A percentile compares a stretch with the other conserved stretches of the same genome.
These are phyloP conservation scores for Pseudonectria foliicola DNA, from an alignment of 2,329 filamentous ascomycete species.

Conservation along the genomic window DNA sequence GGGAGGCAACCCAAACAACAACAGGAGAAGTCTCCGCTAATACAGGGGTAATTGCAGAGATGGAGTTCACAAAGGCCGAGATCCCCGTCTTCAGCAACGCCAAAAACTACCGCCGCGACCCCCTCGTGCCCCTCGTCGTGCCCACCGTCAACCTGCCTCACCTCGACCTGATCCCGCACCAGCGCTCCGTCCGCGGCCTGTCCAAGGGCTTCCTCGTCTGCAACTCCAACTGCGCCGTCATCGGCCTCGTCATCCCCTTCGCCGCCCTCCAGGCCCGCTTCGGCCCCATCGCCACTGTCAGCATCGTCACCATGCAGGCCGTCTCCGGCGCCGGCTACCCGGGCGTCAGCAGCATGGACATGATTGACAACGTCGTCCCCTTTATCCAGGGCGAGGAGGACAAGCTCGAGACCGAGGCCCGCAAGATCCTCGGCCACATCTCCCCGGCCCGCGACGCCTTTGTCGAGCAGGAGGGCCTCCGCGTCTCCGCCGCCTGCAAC, in stretches of 20 bases:
- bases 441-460: conserved; percentile 68
- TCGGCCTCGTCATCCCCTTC: conserved; percentile 91
- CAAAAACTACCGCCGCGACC: conserved; percentile 91
- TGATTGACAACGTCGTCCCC: conserved; percentile 92
- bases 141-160: conserved; percentile 90
- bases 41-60: conserved; percentile 56
- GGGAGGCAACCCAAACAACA: too few species aligned
- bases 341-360: conserved; percentile 87
- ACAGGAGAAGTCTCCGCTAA: too few species aligned
- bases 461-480: conserved; percentile 64
- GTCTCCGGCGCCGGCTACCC: conserved; percentile 89
- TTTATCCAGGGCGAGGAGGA: conserved; percentile 93
- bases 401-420: conserved; percentile 89
- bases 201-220: conserved; percentile 89
- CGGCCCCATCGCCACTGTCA: conserved; percentile 67
- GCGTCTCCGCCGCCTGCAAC: conserved; percentile 83
- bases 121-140: conserved; percentile 85
- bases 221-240: conserved; percentile 97
- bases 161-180: conserved; percentile 81
- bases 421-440: conserved; percentile 81
- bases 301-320: conserved; percentile 89
- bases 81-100: conserved; percentile 95
- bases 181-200: conserved; percentile 64
- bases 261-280: conserved; percentile 83
- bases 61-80: conserved; percentile 82